Conservation (phyloP, 1,284 basidiomycete genomes). For the Sutorius eximius region DNA sequence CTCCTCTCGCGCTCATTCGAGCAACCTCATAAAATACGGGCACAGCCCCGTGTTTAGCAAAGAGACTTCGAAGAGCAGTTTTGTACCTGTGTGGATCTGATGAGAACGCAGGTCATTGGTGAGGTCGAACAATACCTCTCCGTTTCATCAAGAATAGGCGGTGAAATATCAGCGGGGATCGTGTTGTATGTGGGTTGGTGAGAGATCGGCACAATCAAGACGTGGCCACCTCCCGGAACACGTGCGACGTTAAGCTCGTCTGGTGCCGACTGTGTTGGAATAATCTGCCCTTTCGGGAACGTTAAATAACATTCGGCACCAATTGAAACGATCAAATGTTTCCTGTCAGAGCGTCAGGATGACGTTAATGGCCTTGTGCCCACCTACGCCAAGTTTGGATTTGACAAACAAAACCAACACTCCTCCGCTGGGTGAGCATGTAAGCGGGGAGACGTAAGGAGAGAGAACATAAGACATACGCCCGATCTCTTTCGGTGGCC, state of each 20-base stretch:
- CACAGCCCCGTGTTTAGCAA: constrained; percentile 65
- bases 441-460: background rate
- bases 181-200: constrained; percentile 63
- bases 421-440: constrained; percentile 61
- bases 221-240: constrained; percentile 92
- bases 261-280: constrained; percentile 67
- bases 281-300: constrained; percentile 89
- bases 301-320: constrained; percentile 92
- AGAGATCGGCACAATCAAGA: constrained; percentile 83
- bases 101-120: background rate
- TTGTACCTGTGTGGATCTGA: constrained; percentile 63
- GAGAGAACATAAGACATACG: constrained; percentile 48
- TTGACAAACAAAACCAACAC: constrained; percentile 96
- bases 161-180: constrained; percentile 74
- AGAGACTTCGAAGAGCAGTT: constrained; percentile 68
- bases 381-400: constrained; percentile 79
- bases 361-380: constrained; percentile 7
- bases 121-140: constrained; percentile 46
- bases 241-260: constrained; percentile 40
- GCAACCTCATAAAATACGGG: constrained; percentile 89
- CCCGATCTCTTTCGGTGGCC: constrained; percentile 74
- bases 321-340: constrained; percentile 92
- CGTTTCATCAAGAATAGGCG: constrained; percentile 78
- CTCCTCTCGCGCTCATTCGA: constrained; percentile 79
- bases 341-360: constrained; percentile 48